These are phyloP conservation scores for Epichloe typhina DNA, from an alignment of 2,329 filamentous ascomycete species.

Conservation along the genomic window DNA sequence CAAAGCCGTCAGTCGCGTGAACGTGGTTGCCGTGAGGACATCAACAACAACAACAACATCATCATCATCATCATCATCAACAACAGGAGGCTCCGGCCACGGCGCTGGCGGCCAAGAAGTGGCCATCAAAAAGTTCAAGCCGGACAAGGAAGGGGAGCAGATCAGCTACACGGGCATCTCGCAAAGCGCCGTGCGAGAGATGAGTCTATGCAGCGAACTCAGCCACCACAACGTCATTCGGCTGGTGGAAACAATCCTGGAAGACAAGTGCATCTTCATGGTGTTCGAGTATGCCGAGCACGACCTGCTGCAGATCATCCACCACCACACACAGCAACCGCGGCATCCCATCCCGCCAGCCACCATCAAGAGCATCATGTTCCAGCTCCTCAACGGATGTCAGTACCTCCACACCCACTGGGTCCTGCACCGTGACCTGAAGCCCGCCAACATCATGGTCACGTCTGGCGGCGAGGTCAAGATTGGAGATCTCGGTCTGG, in stretches of 20 bases:
- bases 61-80: too few relatives aligned
- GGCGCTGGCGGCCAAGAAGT: slow-evolving; percentile 59
- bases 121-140: slow-evolving; percentile 99
- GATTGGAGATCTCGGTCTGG: slow-evolving; percentile 87
- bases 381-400: slow-evolving; percentile 87
- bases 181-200: slow-evolving; percentile 91
- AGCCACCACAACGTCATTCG: slow-evolving; percentile 80
- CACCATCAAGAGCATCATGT: slow-evolving; percentile 88
- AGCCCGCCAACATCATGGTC: slow-evolving; percentile 98
- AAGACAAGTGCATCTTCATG: slow-evolving; percentile 99
- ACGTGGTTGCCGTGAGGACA: slow-evolving; percentile 1
- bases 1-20: slow-evolving; percentile 63
- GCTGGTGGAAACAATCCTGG: slow-evolving; percentile 87
- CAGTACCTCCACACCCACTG: slow-evolving; percentile 93
- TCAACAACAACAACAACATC: background rate
- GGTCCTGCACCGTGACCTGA: slow-evolving; percentile 93
- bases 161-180: slow-evolving; percentile 95
- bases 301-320: slow-evolving; percentile 92
- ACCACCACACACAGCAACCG: slow-evolving; percentile 86
- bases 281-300: slow-evolving; percentile 98
- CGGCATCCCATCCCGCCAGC: slow-evolving; percentile 77
- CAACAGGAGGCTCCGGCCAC: slow-evolving; percentile 10
- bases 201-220: slow-evolving; percentile 90
- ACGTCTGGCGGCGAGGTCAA: slow-evolving; percentile 82
- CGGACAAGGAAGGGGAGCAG: slow-evolving; percentile 92